A percentile compares a stretch with the other conserved stretches of the same genome.
These are phyloP conservation scores for Solanum sejunctum DNA, from an alignment of 257 asterid genomes.

Conservation along the genomic window DNA sequence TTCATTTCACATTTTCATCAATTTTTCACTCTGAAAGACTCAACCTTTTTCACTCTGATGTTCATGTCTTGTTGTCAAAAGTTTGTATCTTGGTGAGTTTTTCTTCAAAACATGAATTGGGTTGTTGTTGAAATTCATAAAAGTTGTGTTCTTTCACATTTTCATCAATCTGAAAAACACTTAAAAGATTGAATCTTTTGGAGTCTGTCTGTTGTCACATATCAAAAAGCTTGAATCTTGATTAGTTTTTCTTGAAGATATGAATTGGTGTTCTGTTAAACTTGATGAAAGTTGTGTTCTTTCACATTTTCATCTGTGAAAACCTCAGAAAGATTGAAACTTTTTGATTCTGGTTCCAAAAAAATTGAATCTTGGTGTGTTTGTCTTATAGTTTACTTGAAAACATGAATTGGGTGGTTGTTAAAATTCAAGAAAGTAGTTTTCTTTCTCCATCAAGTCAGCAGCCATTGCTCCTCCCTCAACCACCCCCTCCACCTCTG, in stretches of 20 bases:
- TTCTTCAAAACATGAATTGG: not conserved
- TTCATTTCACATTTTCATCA: constrained; percentile 1
- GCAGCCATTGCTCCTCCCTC: constrained; percentile 30
- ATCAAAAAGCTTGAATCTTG: not conserved
- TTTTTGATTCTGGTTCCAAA: not conserved
- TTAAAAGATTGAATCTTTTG: not conserved
- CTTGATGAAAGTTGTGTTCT: not conserved
- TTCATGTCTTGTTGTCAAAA: not conserved
- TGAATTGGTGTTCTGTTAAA: not conserved
- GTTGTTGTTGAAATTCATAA: not conserved
- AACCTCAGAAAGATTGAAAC: not conserved
- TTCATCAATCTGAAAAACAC: not conserved
- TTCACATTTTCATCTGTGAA: not conserved
- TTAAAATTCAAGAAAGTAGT: constrained; percentile 24
- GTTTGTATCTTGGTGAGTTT: not conserved
- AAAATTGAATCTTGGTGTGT: not conserved
- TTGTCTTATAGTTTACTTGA: not conserved
- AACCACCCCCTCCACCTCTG: constrained; percentile 15
- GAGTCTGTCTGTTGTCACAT: not conserved
- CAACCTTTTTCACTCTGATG: not conserved
- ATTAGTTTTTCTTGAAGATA: not conserved
- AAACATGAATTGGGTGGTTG: constrained; percentile 18
- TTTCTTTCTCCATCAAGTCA: constrained; percentile 39
- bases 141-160: not conserved
- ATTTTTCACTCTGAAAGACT: not conserved